Percentiles rank a stretch among this genome's conserved stretches.
These are phyloP conservation scores for Coemansia sp. DNA, from an alignment of 192 early-diverging fungal species.

Conservation along the genomic window DNA sequence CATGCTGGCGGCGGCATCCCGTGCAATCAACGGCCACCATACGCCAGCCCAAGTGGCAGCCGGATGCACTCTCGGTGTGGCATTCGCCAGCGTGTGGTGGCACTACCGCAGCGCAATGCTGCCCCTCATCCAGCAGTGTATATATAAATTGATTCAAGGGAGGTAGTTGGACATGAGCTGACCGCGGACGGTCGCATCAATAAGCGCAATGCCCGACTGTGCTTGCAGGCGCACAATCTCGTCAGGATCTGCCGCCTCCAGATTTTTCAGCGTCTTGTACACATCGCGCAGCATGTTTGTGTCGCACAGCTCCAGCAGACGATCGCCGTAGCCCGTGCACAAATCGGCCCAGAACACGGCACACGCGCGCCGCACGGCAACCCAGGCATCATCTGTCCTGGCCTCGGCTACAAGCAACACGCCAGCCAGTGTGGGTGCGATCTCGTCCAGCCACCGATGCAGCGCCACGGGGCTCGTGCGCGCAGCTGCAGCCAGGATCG, in stretches of 20 bases:
- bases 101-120: not conserved
- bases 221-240: constrained; percentile 72
- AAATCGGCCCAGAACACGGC: constrained; percentile 69
- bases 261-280: constrained; percentile 59
- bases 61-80: constrained; percentile 19
- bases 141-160: not conserved
- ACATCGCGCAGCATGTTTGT: constrained; percentile 58
- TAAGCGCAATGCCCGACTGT: constrained; percentile 58
- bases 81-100: constrained; percentile 38
- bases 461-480: constrained; percentile 74
- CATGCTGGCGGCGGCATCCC: constrained; percentile 25
- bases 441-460: constrained; percentile 61
- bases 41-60: constrained; percentile 36
- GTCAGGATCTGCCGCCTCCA: constrained; percentile 69
- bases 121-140: not conserved
- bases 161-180: constrained; percentile 2
- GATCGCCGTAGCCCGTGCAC: constrained; percentile 65
- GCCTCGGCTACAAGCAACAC: constrained; percentile 54
- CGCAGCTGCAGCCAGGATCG: constrained; percentile 66
- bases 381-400: constrained; percentile 4
- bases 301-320: constrained; percentile 60
- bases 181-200: not conserved
- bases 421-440: constrained; percentile 68
- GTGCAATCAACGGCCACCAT: constrained; percentile 38
- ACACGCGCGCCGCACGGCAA: constrained; percentile 63